Evolutionary conservation across 2,329 filamentous ascomycete species (phyloP), one percentile per base, ranked within the genome.

Genomic region (Epicoccum sorghinum): DNA sequence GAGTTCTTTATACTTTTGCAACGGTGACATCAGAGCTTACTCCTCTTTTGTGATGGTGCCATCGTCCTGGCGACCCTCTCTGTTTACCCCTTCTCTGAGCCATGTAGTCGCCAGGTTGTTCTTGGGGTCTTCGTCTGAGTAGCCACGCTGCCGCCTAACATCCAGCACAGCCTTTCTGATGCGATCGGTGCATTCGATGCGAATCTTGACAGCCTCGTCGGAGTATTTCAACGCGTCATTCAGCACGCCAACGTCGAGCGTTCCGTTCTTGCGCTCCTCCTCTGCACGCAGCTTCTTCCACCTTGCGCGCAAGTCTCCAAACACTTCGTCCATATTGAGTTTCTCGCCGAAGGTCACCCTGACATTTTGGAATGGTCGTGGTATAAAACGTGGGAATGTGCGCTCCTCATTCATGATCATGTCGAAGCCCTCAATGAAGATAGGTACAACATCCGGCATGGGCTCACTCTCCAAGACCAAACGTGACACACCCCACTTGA

Each of bases 401-500:
- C 95, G 84, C 53, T 87, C 83, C 75, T 98, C 93, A 66, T 90
- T 84, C 93, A 98, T 97, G 63, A 96, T 82, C 55, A 89, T 78
- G 70, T 97, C 89, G 13, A 90, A 89, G 25, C 95, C 95, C 67
- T 97, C 91, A 44, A 98, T 88, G 81, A 96, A 99, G 77, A 99
- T 93, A 38, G 95, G 92, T 32, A 99, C 84, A 18, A 99, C 84
- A 63, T 96, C 90, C 0, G 95, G 95, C 58, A 90, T 87, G 3
- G 91, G 91, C 43, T 93, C 89, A 41, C 89, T 86, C 75, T 99
- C 95, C 41, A 99, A 85, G 53, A 99, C 95, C 53, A 98, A 82
- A 2, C 95, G 86, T 6, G 93, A 91, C 1, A 98, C 82, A 1
- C 95, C 95, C 95, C 95, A 99, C 79, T 96, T 97, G 84, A 98